A percentile compares a stretch with the other conserved stretches of the same genome.
These are phyloP conservation scores for Capsicum baccatum DNA, from an alignment of 257 asterid genomes.

Conservation along the genomic window DNA sequence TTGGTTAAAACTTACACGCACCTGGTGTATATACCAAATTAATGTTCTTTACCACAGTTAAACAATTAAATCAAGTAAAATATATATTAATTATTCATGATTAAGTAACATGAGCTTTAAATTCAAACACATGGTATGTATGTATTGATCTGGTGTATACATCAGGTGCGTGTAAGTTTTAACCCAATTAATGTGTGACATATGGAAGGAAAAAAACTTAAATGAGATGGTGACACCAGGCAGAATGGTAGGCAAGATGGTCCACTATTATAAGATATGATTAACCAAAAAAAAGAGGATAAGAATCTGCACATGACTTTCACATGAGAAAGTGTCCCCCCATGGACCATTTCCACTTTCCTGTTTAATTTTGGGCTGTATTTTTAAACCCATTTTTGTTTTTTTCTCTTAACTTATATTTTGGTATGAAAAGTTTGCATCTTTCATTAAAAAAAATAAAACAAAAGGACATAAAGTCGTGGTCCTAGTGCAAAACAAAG, in stretches of 20 bases:
- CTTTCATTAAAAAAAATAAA: not conserved
- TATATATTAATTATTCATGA: no score
- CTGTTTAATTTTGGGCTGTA: not conserved
- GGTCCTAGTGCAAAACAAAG: not conserved
- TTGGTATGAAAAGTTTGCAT: not conserved
- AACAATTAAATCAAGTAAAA: no score
- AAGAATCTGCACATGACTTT: constrained; percentile 35
- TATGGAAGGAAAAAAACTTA: not conserved
- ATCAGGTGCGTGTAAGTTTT: no score
- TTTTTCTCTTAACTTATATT: not conserved
- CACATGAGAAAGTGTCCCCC: constrained; percentile 33
- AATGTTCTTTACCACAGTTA: no score
- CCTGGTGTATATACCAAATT: no score
- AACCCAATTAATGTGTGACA: no score
- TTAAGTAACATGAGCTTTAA: no score
- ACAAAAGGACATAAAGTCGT: not conserved
- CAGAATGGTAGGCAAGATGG: constrained; percentile 28
- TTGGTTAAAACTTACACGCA: no score
- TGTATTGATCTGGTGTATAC: no score
- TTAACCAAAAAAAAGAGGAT: constrained; percentile 16
- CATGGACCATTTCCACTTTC: not conserved
- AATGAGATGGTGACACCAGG: constrained; percentile 34
- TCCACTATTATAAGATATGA: not conserved
- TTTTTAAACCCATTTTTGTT: not conserved
- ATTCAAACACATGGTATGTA: no score